phyloP scores from a whole-genome alignment of 2,329 filamentous ascomycete genomes.

The Monosporascus sp. region DNA sequence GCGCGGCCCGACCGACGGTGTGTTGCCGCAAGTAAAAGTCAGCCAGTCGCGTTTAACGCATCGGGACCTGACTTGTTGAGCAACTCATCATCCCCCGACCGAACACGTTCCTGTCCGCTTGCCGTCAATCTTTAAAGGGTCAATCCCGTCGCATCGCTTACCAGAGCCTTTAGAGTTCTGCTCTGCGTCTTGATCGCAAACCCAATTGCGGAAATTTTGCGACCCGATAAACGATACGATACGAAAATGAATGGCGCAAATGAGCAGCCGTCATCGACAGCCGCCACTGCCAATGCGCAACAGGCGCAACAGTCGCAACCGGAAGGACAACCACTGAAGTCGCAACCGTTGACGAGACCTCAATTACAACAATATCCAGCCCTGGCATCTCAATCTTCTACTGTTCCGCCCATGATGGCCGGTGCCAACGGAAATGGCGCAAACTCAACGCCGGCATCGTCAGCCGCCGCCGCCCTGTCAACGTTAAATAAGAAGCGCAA shows the following conservation, averaged over 20 bases:
- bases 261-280: background rate
- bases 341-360: background rate
- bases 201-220: too few species aligned
- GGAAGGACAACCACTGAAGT: background rate
- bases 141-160: too few species aligned
- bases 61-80: background rate
- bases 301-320: background rate
- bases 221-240: too few species aligned
- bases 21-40: too few species aligned
- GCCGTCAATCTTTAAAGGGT: too few species aligned
- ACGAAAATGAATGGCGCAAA: background rate
- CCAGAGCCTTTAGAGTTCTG: too few species aligned
- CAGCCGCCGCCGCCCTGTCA: conserved; percentile 11
- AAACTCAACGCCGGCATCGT: conserved; percentile 3
- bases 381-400: background rate
- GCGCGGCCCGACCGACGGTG: background rate
- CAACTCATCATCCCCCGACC: background rate
- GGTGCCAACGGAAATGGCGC: conserved; percentile 27
- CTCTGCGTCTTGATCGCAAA: too few species aligned
- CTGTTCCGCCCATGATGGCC: conserved; percentile 23
- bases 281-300: background rate
- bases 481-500: conserved; percentile 61
- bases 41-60: too few species aligned
- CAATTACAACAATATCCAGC: too few species aligned
- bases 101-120: too few species aligned